phyloP scores from a whole-genome alignment of 768 basidiomycete genomes.

The Mycena leptocephala region DNA sequence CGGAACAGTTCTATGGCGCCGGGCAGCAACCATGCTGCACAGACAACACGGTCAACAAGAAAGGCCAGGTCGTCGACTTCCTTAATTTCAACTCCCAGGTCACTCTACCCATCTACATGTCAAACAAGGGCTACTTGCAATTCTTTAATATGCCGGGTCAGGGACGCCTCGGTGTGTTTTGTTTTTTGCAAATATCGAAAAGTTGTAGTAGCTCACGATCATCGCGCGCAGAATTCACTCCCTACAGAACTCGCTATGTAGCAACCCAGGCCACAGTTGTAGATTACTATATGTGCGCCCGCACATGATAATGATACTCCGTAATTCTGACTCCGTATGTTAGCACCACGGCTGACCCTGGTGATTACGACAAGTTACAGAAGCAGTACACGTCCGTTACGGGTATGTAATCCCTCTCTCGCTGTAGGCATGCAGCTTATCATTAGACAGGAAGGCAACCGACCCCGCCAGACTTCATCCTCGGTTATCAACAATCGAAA shows the following conservation, averaged over 20 bases:
- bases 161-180: conserved; percentile 53
- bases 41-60: conserved; percentile 56
- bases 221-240: conserved; percentile 49
- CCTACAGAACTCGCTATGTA: conserved; percentile 51
- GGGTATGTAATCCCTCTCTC: conserved; percentile 38
- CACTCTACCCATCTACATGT: conserved; percentile 55
- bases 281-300: conserved; percentile 53
- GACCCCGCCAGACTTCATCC: conserved; percentile 53
- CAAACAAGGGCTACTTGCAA: conserved; percentile 57
- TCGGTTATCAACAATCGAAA: conserved; percentile 57
- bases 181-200: neutral
- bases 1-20: conserved; percentile 54
- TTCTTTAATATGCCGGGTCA: conserved; percentile 58
- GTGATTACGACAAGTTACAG: conserved; percentile 55
- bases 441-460: conserved; percentile 49
- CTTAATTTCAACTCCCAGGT: conserved; percentile 56
- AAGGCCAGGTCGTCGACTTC: conserved; percentile 56
- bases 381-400: conserved; percentile 55
- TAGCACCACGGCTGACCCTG: conserved; percentile 53
- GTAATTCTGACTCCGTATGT: neutral
- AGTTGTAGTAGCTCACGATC: neutral
- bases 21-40: conserved; percentile 58
- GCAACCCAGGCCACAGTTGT: conserved; percentile 51
- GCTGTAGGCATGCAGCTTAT: neutral
- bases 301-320: neutral